Base-by-base conservation (phyloP, 192 early-diverging fungal species). In the Gryganskiella cystojenkinii region DNA sequence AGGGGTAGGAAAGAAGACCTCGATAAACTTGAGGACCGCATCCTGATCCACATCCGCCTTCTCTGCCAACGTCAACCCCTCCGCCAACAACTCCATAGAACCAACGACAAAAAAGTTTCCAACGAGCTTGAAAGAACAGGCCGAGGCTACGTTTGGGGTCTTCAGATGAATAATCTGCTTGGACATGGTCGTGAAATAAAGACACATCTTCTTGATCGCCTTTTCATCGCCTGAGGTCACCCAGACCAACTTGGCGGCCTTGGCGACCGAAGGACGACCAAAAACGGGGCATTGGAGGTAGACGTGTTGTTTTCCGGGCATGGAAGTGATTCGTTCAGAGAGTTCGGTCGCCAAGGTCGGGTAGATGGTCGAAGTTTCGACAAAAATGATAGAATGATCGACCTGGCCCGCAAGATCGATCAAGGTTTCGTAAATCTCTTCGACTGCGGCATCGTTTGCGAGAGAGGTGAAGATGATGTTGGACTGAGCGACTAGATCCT, bases 391-490 rank as follows among this genome's bases (percentile, higher is more conserved):
- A 58, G 80, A 61, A 52, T 84, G 61, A 15, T 76, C 60, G 2
- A 68, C 65, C 17, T 67, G 64, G 3, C 64, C 65, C 20, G 73
- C 73, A 15, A 76, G 45, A 30, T 74, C 56, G 20, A 90, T 68
- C 37, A 91, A 64, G 28, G 83, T 68, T 5, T 79, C 49, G n/a
- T 87, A 82, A 5, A 84, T 67, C 22, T 80, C 42, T 24, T 81
- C 68, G 10, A 91, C 88, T 9, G 89, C 85, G 0, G 73, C 70
- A 67, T 89, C 90, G 80, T 90, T 86, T 17, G 84, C 50, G 0
- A 93, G 68, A 17, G 85, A 89, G 24, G 86, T 78, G 44, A 92
- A 91, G 4, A 93, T 84, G 4, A 93, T 81, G 28, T 90, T 85
- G 59, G 86, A 83, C 49, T 66, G 49, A 11, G 68, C 50, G 2